Evolutionary conservation across 139 green algal species (phyloP).

Genomic region (Volvox africanus): DNA sequence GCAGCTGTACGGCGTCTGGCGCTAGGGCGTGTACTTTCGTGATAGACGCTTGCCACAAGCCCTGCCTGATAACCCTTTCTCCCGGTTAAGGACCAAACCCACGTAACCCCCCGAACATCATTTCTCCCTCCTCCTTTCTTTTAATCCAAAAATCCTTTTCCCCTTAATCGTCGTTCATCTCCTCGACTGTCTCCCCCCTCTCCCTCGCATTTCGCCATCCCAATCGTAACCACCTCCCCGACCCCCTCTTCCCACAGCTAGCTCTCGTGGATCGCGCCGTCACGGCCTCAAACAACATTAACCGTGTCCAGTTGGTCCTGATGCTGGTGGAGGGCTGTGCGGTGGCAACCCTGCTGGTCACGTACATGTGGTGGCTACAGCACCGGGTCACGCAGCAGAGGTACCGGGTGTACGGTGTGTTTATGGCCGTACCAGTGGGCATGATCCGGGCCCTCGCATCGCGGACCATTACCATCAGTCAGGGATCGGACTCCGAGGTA

Average conservation of each 20-base stretch:
- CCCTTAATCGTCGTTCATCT: too few species aligned
- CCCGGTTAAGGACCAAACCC: too few species aligned
- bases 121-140: neutral
- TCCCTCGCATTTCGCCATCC: too few species aligned
- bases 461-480: conserved; percentile 36
- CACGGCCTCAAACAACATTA: conserved; percentile 20
- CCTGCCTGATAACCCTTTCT: too few species aligned
- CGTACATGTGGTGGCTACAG: conserved; percentile 48
- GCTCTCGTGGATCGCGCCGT: conserved; percentile 32
- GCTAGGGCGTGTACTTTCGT: too few species aligned
- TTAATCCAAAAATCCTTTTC: too few species aligned
- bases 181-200: too few species aligned
- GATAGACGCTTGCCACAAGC: too few species aligned
- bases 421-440: conserved; percentile 37
- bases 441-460: conserved; percentile 41
- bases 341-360: conserved; percentile 30
- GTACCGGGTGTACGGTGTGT: conserved; percentile 42
- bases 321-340: conserved; percentile 47
- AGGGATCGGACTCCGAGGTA: conserved; percentile 23
- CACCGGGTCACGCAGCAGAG: conserved; percentile 44
- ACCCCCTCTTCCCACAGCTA: neutral
- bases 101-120: too few species aligned
- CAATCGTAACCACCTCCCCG: too few species aligned
- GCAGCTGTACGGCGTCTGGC: too few species aligned
- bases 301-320: conserved; percentile 39